phyloP scores from a whole-genome alignment of 805 yeast genomes.

The Zygotorulaspora florentina region DNA sequence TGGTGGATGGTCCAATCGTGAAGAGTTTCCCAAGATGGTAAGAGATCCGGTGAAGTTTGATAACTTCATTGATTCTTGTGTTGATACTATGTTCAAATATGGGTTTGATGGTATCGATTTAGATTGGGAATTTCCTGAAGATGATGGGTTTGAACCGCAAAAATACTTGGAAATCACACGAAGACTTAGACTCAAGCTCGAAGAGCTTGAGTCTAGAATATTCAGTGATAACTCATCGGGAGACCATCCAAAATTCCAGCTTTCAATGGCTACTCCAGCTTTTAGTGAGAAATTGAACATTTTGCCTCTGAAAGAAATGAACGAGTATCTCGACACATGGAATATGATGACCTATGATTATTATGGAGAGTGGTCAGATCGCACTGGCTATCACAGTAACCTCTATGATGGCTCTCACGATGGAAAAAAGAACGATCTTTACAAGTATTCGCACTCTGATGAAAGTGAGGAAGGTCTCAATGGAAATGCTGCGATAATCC shows the following conservation, averaged over 20 bases:
- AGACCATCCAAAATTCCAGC: constrained; percentile 35
- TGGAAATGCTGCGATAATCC: constrained; percentile 46
- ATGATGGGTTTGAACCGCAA: constrained; percentile 40
- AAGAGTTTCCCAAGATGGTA: constrained; percentile 45
- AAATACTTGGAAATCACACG: constrained; percentile 43
- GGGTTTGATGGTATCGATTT: constrained; percentile 89
- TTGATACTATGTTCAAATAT: constrained; percentile 44
- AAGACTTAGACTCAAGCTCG: constrained; percentile 39
- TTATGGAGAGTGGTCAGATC: constrained; percentile 68
- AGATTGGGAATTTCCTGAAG: constrained; percentile 89
- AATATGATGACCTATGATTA: constrained; percentile 92
- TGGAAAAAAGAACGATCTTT: neutral
- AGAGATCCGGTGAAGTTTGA: constrained; percentile 38
- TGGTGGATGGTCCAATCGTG: constrained; percentile 72
- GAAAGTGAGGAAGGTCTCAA: constrained; percentile 39
- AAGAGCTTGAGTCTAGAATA: constrained; percentile 35
- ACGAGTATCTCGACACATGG: constrained; percentile 59
- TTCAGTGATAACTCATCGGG: constrained; percentile 12
- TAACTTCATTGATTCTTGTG: constrained; percentile 48
- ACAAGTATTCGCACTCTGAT: constrained; percentile 12
- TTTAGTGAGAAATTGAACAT: constrained; percentile 42
- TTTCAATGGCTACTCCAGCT: constrained; percentile 79
- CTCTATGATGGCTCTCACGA: constrained; percentile 36
- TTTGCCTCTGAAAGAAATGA: constrained; percentile 52
- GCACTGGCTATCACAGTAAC: constrained; percentile 68